Percentiles rank a stretch among this genome's conserved stretches.
Evolutionary conservation across 176 grass and related monocot species (phyloP).

Genomic region (Sorghum bicolor): Sorghum_bicolor_NCBIv3 NC_012876.2:64549001-64549500

Average conservation of each 20-base stretch:
- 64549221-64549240: conserved; percentile 57
- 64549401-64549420: background rate
- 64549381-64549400: conserved; percentile 43
- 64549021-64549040: background rate
- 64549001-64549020: background rate
- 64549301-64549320: conserved; percentile 52
- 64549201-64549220: conserved; percentile 34
- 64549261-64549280: conserved; percentile 56
- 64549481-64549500: background rate
- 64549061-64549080: background rate
- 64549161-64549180: conserved; percentile 79
- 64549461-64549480: conserved; percentile 1
- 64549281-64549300: conserved; percentile 46
- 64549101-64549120: conserved; percentile 25
- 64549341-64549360: conserved; percentile 64
- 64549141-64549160: conserved; percentile 51
- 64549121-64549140: conserved; percentile 51
- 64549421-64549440: conserved; percentile 6
- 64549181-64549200: conserved; percentile 72
- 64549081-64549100: conserved; percentile 20
- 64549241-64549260: conserved; percentile 69
- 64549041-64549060: background rate
- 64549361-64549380: conserved; percentile 46
- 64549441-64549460: background rate
- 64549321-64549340: conserved; percentile 72